Base-by-base conservation (phyloP, 176 grass and related monocot species). In the Rhipidocladum racemiflorum region DNA sequence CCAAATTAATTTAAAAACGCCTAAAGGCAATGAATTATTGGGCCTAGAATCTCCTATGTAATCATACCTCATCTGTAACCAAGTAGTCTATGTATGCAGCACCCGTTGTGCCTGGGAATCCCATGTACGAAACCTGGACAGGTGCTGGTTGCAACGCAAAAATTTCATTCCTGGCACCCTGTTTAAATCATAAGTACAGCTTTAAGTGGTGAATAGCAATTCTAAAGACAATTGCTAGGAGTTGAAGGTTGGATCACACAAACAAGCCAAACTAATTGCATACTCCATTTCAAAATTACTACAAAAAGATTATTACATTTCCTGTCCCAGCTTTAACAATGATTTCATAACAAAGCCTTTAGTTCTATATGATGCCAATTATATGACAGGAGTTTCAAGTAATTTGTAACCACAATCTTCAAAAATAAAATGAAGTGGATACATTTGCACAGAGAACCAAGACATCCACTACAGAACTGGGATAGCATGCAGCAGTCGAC, bases 121-220 rank as follows among this genome's bases (percentile, higher is more conserved):
- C 93, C 93, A 96, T 96, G 83, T 96, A 96, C 0, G 93, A 96
- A 72, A 96, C 93, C 80, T 96, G 93, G 53, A 96, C 87, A 35
- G 93, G 93, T 63, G 90, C 80, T 54, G 93, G 93, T 59, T 86
- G 88, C 81, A 96, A 85, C 15, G 93, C 93, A 72, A 96, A 96
- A 82, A 96, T 96, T 91, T 96, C 93, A 67, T 91, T 96, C 81
- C 88, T 92, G 25, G 93, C 93, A 48, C 93, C 93, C 93, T 96
- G 81, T 72, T 87, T 51, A 75, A 54, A 85, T 82, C n/a, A 89
- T 40, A 43, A 74, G 45, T n/a, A 34, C 36, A 72, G 32, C 63
- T 80, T 85, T 59, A 68, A 38, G 10, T 16, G 3, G 25, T 34
- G 35, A 70, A 72, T 18, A 73, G 35, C 32, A 86, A 79, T 36